Conservation (phyloP, 352 stramenopile genomes). For the Pythium insidiosum region DNA sequence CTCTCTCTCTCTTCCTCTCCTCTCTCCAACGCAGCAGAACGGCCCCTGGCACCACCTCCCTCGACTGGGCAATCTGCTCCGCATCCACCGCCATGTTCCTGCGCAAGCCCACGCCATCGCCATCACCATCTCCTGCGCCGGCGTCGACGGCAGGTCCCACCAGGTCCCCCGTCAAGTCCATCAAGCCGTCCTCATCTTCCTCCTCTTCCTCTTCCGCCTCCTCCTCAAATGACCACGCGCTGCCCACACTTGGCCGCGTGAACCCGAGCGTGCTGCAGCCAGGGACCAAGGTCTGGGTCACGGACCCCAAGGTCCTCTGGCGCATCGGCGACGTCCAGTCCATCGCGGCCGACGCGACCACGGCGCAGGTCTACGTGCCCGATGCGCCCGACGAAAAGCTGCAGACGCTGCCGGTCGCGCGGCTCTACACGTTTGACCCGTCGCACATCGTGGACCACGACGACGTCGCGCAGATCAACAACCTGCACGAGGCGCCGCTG, state of each 20-base stretch:
- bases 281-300: slow-evolving; percentile 68
- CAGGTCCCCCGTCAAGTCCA: not conserved
- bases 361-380: slow-evolving; percentile 45
- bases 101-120: slow-evolving; percentile 8
- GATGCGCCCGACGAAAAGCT: slow-evolving; percentile 53
- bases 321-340: slow-evolving; percentile 67
- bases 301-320: slow-evolving; percentile 68
- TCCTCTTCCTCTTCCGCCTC: not conserved
- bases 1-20: too few relatives aligned
- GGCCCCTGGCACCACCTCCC: too few relatives aligned
- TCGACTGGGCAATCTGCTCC: not conserved
- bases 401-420: slow-evolving; percentile 35
- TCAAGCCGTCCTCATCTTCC: too few relatives aligned
- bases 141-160: slow-evolving; percentile 10
- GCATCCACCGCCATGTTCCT: slow-evolving; percentile 7
- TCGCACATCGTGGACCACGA: slow-evolving; percentile 80
- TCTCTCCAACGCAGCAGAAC: too few relatives aligned
- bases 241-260: slow-evolving; percentile 35
- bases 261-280: slow-evolving; percentile 34
- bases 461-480: slow-evolving; percentile 86
- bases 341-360: slow-evolving; percentile 34
- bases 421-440: slow-evolving; percentile 75
- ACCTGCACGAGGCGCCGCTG: slow-evolving; percentile 84
- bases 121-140: slow-evolving; percentile 7
- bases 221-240: not conserved